Conservation (phyloP, 306 rosid genomes). For the Purshia tridentata region DNA sequence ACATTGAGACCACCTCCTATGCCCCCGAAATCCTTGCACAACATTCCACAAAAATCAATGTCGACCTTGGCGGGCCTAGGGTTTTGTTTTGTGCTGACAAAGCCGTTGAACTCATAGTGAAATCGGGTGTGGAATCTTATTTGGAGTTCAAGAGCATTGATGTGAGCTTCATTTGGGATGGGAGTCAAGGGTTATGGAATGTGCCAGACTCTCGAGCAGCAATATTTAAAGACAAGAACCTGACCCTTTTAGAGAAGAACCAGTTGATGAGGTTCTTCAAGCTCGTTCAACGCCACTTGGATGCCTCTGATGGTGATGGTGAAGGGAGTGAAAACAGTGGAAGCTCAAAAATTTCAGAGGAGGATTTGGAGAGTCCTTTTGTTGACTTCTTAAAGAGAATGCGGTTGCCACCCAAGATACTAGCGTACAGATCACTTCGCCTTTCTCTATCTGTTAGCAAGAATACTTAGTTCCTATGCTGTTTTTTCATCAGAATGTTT, state of each 20-base stretch:
- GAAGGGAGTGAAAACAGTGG: conserved; percentile 34
- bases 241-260: conserved; percentile 70
- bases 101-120: conserved; percentile 55
- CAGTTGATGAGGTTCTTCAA: conserved; percentile 84
- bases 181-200: conserved; percentile 45
- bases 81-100: conserved; percentile 61
- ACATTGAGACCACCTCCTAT: conserved; percentile 36
- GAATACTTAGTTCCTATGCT: conserved; percentile 29
- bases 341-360: conserved; percentile 50
- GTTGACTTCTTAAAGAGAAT: conserved; percentile 64
- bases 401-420: conserved; percentile 77
- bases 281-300: conserved; percentile 80
- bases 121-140: conserved; percentile 58
- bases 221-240: conserved; percentile 72
- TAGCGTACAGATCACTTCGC: conserved; percentile 61
- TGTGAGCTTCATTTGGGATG: conserved; percentile 53
- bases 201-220: conserved; percentile 92
- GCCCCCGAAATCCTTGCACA: conserved; percentile 42
- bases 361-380: conserved; percentile 76
- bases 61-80: conserved; percentile 81
- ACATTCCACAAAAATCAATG: conserved; percentile 54
- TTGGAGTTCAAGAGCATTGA: conserved; percentile 76
- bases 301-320: conserved; percentile 23
- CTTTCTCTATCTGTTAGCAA: conserved; percentile 47
- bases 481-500: too few species aligned